Conservation (phyloP, 768 basidiomycete genomes). For the Hypholoma sublateritium region DNA sequence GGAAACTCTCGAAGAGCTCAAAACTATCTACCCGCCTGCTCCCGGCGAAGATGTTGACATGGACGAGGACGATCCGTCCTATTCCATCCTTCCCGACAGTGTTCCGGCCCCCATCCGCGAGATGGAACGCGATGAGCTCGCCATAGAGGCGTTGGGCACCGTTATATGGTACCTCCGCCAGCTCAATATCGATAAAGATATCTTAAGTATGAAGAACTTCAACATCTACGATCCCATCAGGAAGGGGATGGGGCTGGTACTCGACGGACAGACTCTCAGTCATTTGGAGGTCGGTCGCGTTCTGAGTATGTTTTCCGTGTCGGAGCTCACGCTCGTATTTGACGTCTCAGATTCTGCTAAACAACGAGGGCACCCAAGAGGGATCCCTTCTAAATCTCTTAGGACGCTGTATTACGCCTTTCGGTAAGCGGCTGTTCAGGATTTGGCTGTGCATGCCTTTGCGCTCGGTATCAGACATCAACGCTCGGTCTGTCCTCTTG, state of each 20-base stretch:
- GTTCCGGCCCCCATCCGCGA: constrained; percentile 74
- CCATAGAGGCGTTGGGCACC: constrained; percentile 85
- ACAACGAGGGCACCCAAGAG: constrained; percentile 92
- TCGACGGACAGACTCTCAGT: constrained; percentile 94
- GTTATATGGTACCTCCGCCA: constrained; percentile 93
- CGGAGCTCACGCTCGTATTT: not conserved
- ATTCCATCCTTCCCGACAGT: constrained; percentile 34
- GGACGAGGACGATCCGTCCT: constrained; percentile 37
- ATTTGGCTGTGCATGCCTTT: constrained; percentile 96
- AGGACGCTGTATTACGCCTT: constrained; percentile 85
- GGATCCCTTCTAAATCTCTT: constrained; percentile 86
- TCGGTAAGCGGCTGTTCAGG: constrained; percentile 93
- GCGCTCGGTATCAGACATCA: constrained; percentile 79
- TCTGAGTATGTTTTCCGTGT: no score
- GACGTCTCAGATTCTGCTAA: constrained; percentile 68
- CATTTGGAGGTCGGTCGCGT: constrained; percentile 78
- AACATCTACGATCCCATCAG: constrained; percentile 97
- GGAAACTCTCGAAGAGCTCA: constrained; percentile 67
- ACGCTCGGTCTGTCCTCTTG: constrained; percentile 59
- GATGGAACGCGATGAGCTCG: constrained; percentile 62
- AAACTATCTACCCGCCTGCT: constrained; percentile 54
- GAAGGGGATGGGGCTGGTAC: constrained; percentile 76
- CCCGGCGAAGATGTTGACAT: constrained; percentile 34
- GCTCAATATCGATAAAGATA: constrained; percentile 94
- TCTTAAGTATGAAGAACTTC: constrained; percentile 96